A percentile compares a stretch with the other conserved stretches of the same genome.
Evolutionary conservation across 129 eudicot genomes (phyloP).

Genomic region (Flaveria bidentis): DNA sequence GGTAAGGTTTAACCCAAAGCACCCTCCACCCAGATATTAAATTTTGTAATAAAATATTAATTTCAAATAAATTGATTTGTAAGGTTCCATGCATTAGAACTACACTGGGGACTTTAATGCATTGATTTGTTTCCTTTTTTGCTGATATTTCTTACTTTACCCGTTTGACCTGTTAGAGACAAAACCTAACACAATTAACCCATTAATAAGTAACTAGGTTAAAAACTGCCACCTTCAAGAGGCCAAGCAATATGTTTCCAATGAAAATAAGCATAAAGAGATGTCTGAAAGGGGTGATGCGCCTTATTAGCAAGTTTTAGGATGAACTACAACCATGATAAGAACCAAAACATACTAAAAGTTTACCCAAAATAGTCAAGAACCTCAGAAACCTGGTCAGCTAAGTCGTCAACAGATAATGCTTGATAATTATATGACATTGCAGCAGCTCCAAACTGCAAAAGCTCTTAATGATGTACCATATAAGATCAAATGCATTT

Average conservation of each 20-base stretch:
- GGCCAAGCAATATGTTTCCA: not conserved
- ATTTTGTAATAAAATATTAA: not conserved
- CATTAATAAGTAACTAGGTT: too few relatives aligned
- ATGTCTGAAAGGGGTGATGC: not conserved
- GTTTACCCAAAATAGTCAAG: slow-evolving; percentile 86
- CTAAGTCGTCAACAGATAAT: slow-evolving; percentile 78
- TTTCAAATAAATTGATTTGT: too few relatives aligned
- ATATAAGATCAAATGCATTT: slow-evolving; percentile 38
- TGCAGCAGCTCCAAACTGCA: slow-evolving; percentile 84
- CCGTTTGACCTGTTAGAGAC: too few relatives aligned
- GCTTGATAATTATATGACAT: slow-evolving; percentile 50
- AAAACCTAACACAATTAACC: too few relatives aligned
- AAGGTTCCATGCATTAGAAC: too few relatives aligned
- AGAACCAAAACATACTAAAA: slow-evolving; percentile 8
- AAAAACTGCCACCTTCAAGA: not conserved
- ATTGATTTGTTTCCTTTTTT: too few relatives aligned
- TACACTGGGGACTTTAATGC: too few relatives aligned
- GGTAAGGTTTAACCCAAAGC: not conserved
- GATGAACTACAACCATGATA: not conserved
- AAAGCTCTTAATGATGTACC: slow-evolving; percentile 47
- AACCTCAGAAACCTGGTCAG: slow-evolving; percentile 88
- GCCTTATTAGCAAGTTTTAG: slow-evolving; percentile 15
- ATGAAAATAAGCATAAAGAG: not conserved
- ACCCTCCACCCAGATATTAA: not conserved
- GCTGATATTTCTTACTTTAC: too few relatives aligned